Percentiles rank a stretch among this genome's conserved stretches.
These are phyloP conservation scores for Mycena capillaripes DNA, from an alignment of 768 basidiomycete genomes.

Conservation along the genomic window DNA sequence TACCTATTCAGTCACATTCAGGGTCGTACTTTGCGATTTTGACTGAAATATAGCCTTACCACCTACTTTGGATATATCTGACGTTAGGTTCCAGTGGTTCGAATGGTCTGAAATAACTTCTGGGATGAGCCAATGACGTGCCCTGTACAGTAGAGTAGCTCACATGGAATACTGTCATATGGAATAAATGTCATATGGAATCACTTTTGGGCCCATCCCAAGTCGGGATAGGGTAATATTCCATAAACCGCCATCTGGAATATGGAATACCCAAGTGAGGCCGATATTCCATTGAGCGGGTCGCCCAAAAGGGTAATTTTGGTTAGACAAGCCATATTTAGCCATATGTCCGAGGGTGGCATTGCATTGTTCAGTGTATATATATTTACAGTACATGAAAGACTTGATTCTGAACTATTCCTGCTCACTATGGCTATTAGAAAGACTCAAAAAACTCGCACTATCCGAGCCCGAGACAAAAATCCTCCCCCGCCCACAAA, in stretches of 20 bases:
- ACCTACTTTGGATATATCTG: too few species aligned
- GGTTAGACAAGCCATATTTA: neutral
- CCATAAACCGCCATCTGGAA: neutral
- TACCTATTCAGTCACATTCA: too few species aligned
- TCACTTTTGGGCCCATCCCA: neutral
- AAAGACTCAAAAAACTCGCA: neutral
- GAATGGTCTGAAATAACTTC: too few species aligned
- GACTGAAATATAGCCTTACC: too few species aligned
- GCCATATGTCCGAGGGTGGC: neutral
- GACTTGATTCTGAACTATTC: neutral
- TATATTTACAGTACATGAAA: neutral
- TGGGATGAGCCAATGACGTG: too few species aligned
- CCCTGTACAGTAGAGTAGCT: neutral
- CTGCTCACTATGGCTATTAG: neutral
- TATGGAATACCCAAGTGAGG: neutral
- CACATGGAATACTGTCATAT: neutral
- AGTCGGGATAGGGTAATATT: neutral
- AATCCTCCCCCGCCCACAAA: neutral
- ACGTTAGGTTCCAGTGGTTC: too few species aligned
- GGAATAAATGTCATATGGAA: neutral
- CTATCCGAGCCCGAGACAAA: neutral
- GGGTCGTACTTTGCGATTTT: too few species aligned
- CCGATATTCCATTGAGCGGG: constrained; percentile 8
- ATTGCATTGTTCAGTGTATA: neutral
- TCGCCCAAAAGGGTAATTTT: neutral